A percentile compares a stretch with the other conserved stretches of the same genome.
phyloP scores from a whole-genome alignment of 192 early-diverging fungal genomes.

The Rhizophagus clarus region DNA sequence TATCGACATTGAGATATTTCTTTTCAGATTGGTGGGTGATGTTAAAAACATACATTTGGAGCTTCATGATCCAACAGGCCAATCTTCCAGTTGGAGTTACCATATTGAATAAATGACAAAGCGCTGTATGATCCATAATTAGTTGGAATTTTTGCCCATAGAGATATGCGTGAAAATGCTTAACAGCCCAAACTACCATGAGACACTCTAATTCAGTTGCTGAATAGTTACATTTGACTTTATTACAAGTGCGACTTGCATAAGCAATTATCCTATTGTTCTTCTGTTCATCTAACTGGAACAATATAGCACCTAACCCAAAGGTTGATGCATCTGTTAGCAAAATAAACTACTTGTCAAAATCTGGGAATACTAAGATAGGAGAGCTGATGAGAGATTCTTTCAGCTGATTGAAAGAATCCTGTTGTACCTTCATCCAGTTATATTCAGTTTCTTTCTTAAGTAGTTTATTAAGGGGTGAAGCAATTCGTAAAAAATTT shows the following conservation, averaged over 20 bases:
- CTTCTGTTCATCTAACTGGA: neutral
- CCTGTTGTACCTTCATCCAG: neutral
- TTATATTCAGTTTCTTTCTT: neutral
- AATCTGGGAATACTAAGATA: neutral
- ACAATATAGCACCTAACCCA: neutral
- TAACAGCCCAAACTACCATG: slow-evolving; percentile 24
- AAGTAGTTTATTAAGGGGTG: neutral
- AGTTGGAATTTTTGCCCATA: neutral
- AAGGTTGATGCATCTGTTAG: neutral
- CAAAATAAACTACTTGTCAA: neutral
- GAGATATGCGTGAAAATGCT: slow-evolving; percentile 38
- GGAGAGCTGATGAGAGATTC: neutral
- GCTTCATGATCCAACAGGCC: neutral
- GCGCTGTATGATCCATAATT: neutral
- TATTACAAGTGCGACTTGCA: neutral
- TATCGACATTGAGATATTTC: neutral
- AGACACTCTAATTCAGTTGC: slow-evolving; percentile 10
- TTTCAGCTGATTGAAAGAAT: neutral
- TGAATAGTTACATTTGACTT: neutral
- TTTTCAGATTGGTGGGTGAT: neutral
- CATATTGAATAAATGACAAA: neutral
- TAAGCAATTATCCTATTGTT: neutral
- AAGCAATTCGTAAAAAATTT: neutral
- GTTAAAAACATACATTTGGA: neutral
- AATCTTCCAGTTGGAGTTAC: neutral